These are phyloP conservation scores for Auxenochlorella pyrenoidosa DNA, from an alignment of 139 green algal species.

Conservation along the genomic window DNA sequence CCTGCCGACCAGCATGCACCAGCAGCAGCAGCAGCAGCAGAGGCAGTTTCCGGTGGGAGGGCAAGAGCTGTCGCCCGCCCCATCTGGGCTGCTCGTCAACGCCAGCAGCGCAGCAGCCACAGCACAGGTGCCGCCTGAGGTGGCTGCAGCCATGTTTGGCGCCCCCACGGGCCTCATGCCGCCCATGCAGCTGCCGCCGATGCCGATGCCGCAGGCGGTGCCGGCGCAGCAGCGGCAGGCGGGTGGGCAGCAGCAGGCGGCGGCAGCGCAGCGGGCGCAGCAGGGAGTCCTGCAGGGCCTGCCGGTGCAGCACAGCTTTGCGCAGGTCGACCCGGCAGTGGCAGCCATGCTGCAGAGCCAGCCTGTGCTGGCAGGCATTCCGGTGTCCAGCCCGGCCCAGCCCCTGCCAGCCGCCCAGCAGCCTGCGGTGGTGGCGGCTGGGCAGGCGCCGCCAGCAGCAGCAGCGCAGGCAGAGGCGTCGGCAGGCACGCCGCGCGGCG, in stretches of 20 bases:
- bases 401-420: background rate
- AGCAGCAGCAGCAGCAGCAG: slow-evolving; percentile 21
- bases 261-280: background rate
- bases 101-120: background rate
- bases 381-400: background rate
- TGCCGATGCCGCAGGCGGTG: background rate
- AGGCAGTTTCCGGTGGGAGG: too few relatives aligned
- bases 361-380: background rate
- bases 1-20: background rate
- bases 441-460: background rate
- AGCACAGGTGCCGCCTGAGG: background rate
- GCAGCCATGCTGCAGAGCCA: background rate
- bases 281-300: background rate
- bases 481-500: background rate
- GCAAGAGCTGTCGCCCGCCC: background rate
- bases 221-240: background rate
- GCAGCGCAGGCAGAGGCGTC: background rate
- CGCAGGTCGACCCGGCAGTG: slow-evolving; percentile 1
- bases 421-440: background rate
- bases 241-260: background rate
- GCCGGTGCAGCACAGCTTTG: too few relatives aligned
- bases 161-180: background rate
- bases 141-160: slow-evolving; percentile 24
- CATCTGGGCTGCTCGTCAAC: background rate
- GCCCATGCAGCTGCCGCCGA: background rate